phyloP scores from a whole-genome alignment of 2,329 filamentous ascomycete species.

The Dryadomyces sulphureus region DNA sequence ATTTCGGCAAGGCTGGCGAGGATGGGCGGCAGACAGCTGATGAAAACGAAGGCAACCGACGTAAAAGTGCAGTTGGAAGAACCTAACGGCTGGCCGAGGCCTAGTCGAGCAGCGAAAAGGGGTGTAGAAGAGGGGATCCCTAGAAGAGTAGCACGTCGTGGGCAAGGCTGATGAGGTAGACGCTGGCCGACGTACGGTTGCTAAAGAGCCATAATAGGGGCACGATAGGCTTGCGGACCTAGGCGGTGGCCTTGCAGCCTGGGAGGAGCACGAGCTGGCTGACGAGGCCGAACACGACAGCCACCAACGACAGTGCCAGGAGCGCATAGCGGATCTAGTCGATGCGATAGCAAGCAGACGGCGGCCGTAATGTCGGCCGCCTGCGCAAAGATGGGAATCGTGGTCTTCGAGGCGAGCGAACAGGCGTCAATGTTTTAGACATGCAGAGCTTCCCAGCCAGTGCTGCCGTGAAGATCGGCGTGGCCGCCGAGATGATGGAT shows the following conservation, averaged over 20 bases:
- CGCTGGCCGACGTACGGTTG: slow-evolving; percentile 19
- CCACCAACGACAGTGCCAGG: slow-evolving; percentile 23
- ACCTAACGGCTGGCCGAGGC: slow-evolving; percentile 18
- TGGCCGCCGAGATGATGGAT: not conserved
- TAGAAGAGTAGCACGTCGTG: slow-evolving; percentile 20
- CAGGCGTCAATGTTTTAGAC: not conserved
- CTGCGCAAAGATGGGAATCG: not conserved
- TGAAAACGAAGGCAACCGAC: slow-evolving; percentile 20
- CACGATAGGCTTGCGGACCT: slow-evolving; percentile 18
- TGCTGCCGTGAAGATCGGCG: not conserved
- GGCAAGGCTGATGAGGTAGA: not conserved
- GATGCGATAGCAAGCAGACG: slow-evolving; percentile 12
- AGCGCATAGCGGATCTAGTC: slow-evolving; percentile 27
- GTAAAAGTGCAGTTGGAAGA: slow-evolving; percentile 17
- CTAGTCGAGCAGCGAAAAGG: slow-evolving; percentile 12
- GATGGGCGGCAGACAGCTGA: slow-evolving; percentile 22
- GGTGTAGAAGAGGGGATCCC: slow-evolving; percentile 21
- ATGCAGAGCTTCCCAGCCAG: not conserved
- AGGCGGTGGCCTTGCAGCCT: slow-evolving; percentile 14
- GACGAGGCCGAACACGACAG: slow-evolving; percentile 24
- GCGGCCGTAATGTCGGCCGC: slow-evolving; percentile 1
- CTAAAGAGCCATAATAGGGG: slow-evolving; percentile 25
- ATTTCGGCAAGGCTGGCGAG: slow-evolving; percentile 20
- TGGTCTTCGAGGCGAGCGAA: not conserved
- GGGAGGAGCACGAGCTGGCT: slow-evolving; percentile 20